A percentile compares a stretch with the other conserved stretches of the same genome.
Evolutionary conservation across 129 eudicot genomes (phyloP).

Genomic region (Logfia minima): DNA sequence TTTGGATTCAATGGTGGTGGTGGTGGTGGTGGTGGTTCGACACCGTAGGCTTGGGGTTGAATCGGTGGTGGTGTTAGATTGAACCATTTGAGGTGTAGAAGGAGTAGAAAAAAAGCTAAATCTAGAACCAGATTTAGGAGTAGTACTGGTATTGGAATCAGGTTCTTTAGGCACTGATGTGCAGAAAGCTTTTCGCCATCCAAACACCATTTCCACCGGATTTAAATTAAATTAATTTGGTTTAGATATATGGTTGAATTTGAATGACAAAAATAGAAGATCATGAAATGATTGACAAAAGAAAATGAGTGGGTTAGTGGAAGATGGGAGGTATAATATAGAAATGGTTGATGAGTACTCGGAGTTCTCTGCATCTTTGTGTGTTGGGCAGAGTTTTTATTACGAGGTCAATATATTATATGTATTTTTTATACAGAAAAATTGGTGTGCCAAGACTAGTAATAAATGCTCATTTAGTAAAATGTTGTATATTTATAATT

Average conservation of each 20-base stretch:
- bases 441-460: too few relatives aligned
- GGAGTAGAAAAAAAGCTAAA: constrained; percentile 53
- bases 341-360: constrained; percentile 18
- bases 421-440: background rate
- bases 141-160: constrained; percentile 15
- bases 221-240: background rate
- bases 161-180: constrained; percentile 69
- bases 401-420: constrained; percentile 35
- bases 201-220: constrained; percentile 53
- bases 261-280: background rate
- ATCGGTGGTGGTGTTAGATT: constrained; percentile 29
- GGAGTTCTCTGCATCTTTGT: constrained; percentile 11
- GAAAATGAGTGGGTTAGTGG: background rate
- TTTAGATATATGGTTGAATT: background rate
- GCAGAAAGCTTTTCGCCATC: constrained; percentile 95
- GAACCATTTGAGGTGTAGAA: constrained; percentile 51
- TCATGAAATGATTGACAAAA: background rate
- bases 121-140: constrained; percentile 38
- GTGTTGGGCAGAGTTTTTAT: constrained; percentile 31
- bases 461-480: too few relatives aligned
- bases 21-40: constrained; percentile 41
- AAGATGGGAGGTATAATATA: constrained; percentile 9
- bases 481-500: too few relatives aligned
- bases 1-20: constrained; percentile 25
- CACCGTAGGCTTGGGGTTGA: constrained; percentile 52